Evolutionary conservation across 2,329 filamentous ascomycete genomes (phyloP), one percentile per base, ranked within the genome.

Genomic region (Fusarium sp.): DNA sequence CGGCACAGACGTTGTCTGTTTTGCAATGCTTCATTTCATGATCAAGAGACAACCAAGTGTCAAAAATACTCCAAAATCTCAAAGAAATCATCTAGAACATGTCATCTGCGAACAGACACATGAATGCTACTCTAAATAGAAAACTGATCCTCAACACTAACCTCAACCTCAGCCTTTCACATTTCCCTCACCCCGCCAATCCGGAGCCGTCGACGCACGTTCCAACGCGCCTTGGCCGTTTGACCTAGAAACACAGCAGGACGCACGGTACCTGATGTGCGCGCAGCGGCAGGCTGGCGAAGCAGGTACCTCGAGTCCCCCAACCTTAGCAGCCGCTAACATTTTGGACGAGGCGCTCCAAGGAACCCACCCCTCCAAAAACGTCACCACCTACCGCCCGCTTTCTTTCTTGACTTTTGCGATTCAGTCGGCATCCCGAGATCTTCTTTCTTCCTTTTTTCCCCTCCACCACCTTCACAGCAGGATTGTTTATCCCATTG

Each of bases 401-500:
- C 61, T 58, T 61, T 56, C 60, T 58, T 60, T 65, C 55, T 67
- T 59, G 41, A 67, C 65, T 68, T 64, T 69, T 68, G 60, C 69
- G 69, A 70, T 62, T 67, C 64, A 69, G 59, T 65, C 63, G 61
- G 43, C 58, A 52, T 51, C 68, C 59, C 42, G 34, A 64, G 61
- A 46, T 60, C 63, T 60, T 60, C 61, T 60, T 45, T 47, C 28
- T 39, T 26, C 48, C 45, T 49, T 49, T 36, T 26, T 31, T 28
- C 44, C 35, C 51, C 42, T 36, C 50, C 48, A 49, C 31, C 34
- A 36, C 19, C 47, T 28, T 53, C 47, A 43, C 47, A 35, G 34
- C 15, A 13, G 55, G 25, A 35, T 41, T 26, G 11, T 39, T 52
- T 41, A 39, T 28, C 35, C 34, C 40, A 41, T 35, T 45, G 24